These are phyloP conservation scores for Pisolithus sp. DNA, from an alignment of 768 basidiomycete species.

Conservation along the genomic window DNA sequence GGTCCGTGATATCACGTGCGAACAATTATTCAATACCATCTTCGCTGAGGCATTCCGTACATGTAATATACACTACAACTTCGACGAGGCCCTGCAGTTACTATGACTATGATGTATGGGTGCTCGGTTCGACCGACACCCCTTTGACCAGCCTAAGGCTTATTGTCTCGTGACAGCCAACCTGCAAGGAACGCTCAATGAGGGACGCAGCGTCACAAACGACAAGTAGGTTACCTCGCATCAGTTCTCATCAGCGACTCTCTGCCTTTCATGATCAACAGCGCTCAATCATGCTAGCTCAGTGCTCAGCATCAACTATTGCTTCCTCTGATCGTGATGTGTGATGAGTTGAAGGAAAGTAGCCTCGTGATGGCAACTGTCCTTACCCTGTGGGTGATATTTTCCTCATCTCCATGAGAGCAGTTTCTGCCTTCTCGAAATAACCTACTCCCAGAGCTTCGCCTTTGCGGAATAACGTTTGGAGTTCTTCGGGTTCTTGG, in stretches of 20 bases:
- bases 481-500: slow-evolving; percentile 67
- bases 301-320: slow-evolving; percentile 55
- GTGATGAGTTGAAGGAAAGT: neutral
- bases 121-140: no score
- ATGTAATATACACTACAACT: no score
- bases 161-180: slow-evolving; percentile 30
- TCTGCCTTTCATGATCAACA: slow-evolving; percentile 66
- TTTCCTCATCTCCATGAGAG: slow-evolving; percentile 57
- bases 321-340: slow-evolving; percentile 39
- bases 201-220: neutral
- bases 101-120: slow-evolving; percentile 15
- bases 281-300: slow-evolving; percentile 55
- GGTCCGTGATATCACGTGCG: slow-evolving; percentile 10
- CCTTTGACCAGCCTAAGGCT: slow-evolving; percentile 4
- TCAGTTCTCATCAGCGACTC: slow-evolving; percentile 57
- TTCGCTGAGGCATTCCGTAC: no score
- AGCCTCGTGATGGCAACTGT: neutral
- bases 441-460: slow-evolving; percentile 72
- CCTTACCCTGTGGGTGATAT: slow-evolving; percentile 56
- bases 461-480: slow-evolving; percentile 80
- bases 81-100: neutral
- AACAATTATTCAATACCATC: no score
- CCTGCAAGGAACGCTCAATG: slow-evolving; percentile 14
- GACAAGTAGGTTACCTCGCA: slow-evolving; percentile 49
- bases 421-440: slow-evolving; percentile 64